Conservation (phyloP, 495 filamentous ascomycete genomes). For the Podospora pseudopauciseta region DNA sequence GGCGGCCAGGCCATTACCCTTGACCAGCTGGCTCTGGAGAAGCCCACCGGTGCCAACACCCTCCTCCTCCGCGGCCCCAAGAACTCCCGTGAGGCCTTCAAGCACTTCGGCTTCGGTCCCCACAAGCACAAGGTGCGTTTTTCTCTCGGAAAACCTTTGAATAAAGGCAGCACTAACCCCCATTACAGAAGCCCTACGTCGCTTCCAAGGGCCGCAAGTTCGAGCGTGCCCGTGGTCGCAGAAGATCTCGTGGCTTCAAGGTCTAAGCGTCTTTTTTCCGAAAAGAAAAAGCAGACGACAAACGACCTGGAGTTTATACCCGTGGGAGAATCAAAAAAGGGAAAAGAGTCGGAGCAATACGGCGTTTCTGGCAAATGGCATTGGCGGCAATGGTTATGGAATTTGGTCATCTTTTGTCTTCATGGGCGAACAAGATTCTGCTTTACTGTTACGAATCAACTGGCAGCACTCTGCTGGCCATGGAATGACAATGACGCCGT, state of each 20-base stretch:
- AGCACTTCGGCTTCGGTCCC: slow-evolving; percentile 97
- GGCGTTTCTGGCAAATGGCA: slow-evolving; percentile 4
- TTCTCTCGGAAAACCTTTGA: background rate
- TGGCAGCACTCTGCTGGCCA: slow-evolving; percentile 2
- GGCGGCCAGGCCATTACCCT: slow-evolving; percentile 92
- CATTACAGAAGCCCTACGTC: slow-evolving; percentile 81
- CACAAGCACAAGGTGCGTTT: slow-evolving; percentile 88
- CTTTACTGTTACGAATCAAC: slow-evolving; percentile 5
- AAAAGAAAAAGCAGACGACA: background rate
- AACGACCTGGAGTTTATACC: slow-evolving; percentile 7
- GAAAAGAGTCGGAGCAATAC: background rate
- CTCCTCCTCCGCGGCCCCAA: slow-evolving; percentile 93
- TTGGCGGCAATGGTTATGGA: slow-evolving; percentile 14
- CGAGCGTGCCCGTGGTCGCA: slow-evolving; percentile 95
- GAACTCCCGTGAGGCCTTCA: slow-evolving; percentile 93
- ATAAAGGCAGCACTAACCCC: slow-evolving; percentile 30
- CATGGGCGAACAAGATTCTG: slow-evolving; percentile 1
- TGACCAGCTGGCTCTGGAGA: slow-evolving; percentile 90
- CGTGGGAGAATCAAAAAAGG: slow-evolving; percentile 4
- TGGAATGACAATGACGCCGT: slow-evolving; percentile 7
- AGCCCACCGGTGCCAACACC: slow-evolving; percentile 91
- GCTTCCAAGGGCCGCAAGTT: slow-evolving; percentile 99
- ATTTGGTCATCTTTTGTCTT: background rate
- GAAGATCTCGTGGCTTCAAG: slow-evolving; percentile 97
- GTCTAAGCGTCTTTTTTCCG: slow-evolving; percentile 57